Evolutionary conservation across 345 rosid species (phyloP), one percentile per base, ranked within the genome.

Genomic region (Linum tenue): DNA sequence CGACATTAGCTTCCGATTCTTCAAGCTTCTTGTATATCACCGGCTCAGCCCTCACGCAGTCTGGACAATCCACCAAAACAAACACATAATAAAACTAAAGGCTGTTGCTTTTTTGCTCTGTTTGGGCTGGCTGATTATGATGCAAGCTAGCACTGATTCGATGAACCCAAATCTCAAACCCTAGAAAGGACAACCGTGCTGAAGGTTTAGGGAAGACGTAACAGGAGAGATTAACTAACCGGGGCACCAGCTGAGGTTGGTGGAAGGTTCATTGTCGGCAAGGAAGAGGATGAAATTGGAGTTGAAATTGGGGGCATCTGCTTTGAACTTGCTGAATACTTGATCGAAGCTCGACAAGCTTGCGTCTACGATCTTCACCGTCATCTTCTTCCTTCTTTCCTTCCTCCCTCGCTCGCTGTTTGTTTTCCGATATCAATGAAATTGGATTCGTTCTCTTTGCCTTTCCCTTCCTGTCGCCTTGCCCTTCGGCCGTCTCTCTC

Each of bases 21-120:
- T 86, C 94, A 55, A 92, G 82, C 36, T 80, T 86, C 70, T 86
- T 83, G 81, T 80, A 72, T 43, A 89, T 89, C 65, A 85, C 88
- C 17, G 98, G 98, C 67, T 92, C 96, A 65, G 98, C 96, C 80
- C 97, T 82, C 71, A 92, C 94, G 67, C 97, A 89, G 15, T 89
- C 97, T 92, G 73, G 60, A 11, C 60, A 37, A 22, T 22, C 31
- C 16, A 57, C 22, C 60, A 57, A 57, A 35, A 57, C 8, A 31
- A 4, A 56, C 31, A 57, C 10, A 57, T 22, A 22, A 22, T 22
- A 22, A 22, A 22, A 22, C 31, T 22, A 22, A 22, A 22, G 31
- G 31, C 31, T 22, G 31, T 22, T 22, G 31, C 31, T 22, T 22
- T 22, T 22, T 22, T 22, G 31, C 31, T 22, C 31, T 22, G 31